Percentiles rank a stretch among this genome's conserved stretches.
Conservation (phyloP, 768 basidiomycete genomes). For the Nidularia pulvinata region DNA sequence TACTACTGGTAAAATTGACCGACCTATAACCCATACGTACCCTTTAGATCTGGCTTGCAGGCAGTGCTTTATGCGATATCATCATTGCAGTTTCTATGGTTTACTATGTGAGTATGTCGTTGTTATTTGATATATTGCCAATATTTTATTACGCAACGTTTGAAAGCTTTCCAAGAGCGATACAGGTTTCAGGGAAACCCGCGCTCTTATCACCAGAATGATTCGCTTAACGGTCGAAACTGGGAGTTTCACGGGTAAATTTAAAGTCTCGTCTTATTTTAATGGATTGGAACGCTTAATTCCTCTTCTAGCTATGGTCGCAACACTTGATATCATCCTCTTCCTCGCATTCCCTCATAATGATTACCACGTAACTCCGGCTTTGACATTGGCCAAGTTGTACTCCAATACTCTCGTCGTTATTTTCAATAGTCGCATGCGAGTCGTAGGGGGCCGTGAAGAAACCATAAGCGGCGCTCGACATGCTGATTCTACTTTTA, state of each 20-base stretch:
- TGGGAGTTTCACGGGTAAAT: background rate
- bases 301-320: constrained; percentile 4
- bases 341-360: constrained; percentile 20
- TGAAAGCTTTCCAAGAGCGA: too few relatives aligned
- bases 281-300: background rate
- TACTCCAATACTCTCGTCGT: constrained; percentile 26
- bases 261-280: background rate
- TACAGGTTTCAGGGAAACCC: too few relatives aligned
- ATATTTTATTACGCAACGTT: background rate
- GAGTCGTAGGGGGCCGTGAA: constrained; percentile 15
- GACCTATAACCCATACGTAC: background rate
- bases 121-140: too few relatives aligned
- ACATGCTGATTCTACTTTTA: background rate
- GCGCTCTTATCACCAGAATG: too few relatives aligned
- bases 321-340: constrained; percentile 18
- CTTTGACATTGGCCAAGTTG: constrained; percentile 20
- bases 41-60: constrained; percentile 10
- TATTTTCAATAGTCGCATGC: constrained; percentile 22
- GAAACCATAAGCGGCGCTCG: background rate
- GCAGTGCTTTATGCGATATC: constrained; percentile 20
- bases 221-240: too few relatives aligned
- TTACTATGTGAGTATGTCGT: constrained; percentile 14
- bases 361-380: constrained; percentile 19
- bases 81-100: constrained; percentile 21
- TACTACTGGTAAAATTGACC: too few relatives aligned